A percentile compares a stretch with the other conserved stretches of the same genome.
Evolutionary conservation across 805 yeast genomes (phyloP).

Genomic region (Pichia nanzhaoensis): DNA sequence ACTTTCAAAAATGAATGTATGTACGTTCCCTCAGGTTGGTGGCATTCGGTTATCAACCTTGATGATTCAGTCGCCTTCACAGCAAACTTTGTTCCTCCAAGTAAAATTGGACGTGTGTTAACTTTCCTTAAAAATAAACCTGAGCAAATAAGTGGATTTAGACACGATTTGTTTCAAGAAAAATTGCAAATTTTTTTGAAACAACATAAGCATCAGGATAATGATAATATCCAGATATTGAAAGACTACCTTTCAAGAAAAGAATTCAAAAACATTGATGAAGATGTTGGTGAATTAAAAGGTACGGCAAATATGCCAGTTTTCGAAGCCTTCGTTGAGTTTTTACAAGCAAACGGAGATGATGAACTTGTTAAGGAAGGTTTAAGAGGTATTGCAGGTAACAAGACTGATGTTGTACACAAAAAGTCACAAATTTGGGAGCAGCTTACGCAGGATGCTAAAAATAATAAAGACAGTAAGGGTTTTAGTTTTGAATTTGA

Average conservation of each 20-base stretch:
- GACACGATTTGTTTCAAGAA: constrained; percentile 43
- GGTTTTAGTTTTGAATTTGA: constrained; percentile 33
- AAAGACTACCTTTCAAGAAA: constrained; percentile 9
- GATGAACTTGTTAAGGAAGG: constrained; percentile 32
- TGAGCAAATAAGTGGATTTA: constrained; percentile 77
- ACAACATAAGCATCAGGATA: constrained; percentile 2
- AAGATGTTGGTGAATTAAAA: constrained; percentile 57
- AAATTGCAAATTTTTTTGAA: constrained; percentile 30
- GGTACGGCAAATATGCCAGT: constrained; percentile 41
- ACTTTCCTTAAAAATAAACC: constrained; percentile 60
- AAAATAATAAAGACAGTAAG: constrained; percentile 7
- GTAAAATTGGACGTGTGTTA: constrained; percentile 54
- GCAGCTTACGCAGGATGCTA: constrained; percentile 19
- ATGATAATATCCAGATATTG: constrained; percentile 14
- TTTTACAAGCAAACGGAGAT: constrained; percentile 37
- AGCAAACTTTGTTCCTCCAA: constrained; percentile 75
- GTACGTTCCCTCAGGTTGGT: constrained; percentile 95
- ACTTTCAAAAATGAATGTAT: constrained; percentile 79
- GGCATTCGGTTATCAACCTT: constrained; percentile 89
- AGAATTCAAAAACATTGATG: constrained; percentile 33
- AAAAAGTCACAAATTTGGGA: constrained; percentile 49
- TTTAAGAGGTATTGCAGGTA: constrained; percentile 28
- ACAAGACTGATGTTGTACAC: constrained; percentile 21
- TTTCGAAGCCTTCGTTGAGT: constrained; percentile 51
- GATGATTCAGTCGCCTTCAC: constrained; percentile 82